phyloP scores from a whole-genome alignment of 805 yeast species.

The Candida morakotiae region DNA sequence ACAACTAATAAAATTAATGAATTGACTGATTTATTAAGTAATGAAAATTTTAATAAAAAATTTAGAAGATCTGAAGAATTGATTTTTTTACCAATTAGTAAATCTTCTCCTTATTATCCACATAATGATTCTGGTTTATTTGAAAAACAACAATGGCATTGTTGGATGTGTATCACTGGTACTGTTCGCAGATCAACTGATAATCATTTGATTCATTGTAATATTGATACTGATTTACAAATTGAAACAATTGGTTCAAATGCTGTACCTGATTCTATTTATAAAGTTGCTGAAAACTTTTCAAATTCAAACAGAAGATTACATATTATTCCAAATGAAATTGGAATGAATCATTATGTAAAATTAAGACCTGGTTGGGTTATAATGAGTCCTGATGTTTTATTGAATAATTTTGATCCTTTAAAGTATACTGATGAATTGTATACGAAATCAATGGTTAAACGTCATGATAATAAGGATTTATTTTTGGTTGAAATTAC shows the following conservation, averaged over 20 bases:
- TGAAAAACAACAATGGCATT: constrained; percentile 86
- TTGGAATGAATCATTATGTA: constrained; percentile 63
- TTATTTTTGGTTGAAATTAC: constrained; percentile 58
- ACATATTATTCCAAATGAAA: constrained; percentile 75
- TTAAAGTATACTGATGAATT: constrained; percentile 27
- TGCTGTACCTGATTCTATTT: constrained; percentile 63
- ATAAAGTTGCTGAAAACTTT: constrained; percentile 84
- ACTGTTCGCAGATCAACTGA: constrained; percentile 86
- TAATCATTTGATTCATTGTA: constrained; percentile 83
- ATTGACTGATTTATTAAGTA: constrained; percentile 50
- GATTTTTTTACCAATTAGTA: constrained; percentile 71
- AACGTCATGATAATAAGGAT: constrained; percentile 13
- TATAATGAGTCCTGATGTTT: constrained; percentile 76
- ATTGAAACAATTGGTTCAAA: constrained; percentile 43
- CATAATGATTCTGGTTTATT: constrained; percentile 42
- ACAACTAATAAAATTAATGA: constrained; percentile 69
- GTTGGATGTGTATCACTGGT: constrained; percentile 97
- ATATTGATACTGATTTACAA: constrained; percentile 83
- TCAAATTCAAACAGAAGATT: constrained; percentile 76
- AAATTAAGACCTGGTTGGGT: constrained; percentile 87
- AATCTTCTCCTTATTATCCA: constrained; percentile 64
- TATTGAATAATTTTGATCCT: constrained; percentile 62
- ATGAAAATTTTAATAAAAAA: constrained; percentile 49
- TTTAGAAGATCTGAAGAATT: constrained; percentile 89
- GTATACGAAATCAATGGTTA: constrained; percentile 26